Evolutionary conservation across 192 early-diverging fungal species (phyloP).

Genomic region (Linnemannia hyalina): DNA sequence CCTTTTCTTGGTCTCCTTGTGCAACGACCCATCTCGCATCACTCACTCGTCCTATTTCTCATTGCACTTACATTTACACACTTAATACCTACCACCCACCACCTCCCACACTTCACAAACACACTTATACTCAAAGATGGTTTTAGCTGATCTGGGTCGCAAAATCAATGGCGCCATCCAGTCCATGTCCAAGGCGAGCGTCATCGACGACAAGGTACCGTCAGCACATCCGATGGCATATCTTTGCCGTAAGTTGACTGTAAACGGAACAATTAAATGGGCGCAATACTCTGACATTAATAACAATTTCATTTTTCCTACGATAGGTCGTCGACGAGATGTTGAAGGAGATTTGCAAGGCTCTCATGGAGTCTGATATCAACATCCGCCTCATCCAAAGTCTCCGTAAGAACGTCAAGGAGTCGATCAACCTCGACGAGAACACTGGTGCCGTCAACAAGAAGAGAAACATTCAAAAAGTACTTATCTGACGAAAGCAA

Average conservation of each 20-base stretch:
- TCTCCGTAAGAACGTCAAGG: slow-evolving; percentile 90
- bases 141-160: slow-evolving; percentile 91
- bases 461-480: slow-evolving; percentile 86
- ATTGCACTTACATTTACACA: not conserved
- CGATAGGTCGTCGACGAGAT: slow-evolving; percentile 78
- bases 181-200: slow-evolving; percentile 83
- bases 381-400: slow-evolving; percentile 88
- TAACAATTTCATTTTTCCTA: not conserved
- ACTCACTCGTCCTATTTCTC: not conserved
- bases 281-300: not conserved
- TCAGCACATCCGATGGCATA: not conserved
- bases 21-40: not conserved
- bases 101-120: not conserved
- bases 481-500: slow-evolving; percentile 2
- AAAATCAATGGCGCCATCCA: slow-evolving; percentile 89
- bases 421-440: slow-evolving; percentile 84
- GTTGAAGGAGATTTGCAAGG: slow-evolving; percentile 87
- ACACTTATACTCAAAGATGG: slow-evolving; percentile 66
- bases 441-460: slow-evolving; percentile 88
- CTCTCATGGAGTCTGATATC: slow-evolving; percentile 92
- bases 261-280: not conserved
- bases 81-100: not conserved
- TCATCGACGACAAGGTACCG: slow-evolving; percentile 88
- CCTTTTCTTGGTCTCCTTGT: not conserved
- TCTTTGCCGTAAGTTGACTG: not conserved